Percentiles rank a stretch among this genome's conserved stretches.
Evolutionary conservation across 768 basidiomycete genomes (phyloP).

Genomic region (Xerocomus spinulosus): DNA sequence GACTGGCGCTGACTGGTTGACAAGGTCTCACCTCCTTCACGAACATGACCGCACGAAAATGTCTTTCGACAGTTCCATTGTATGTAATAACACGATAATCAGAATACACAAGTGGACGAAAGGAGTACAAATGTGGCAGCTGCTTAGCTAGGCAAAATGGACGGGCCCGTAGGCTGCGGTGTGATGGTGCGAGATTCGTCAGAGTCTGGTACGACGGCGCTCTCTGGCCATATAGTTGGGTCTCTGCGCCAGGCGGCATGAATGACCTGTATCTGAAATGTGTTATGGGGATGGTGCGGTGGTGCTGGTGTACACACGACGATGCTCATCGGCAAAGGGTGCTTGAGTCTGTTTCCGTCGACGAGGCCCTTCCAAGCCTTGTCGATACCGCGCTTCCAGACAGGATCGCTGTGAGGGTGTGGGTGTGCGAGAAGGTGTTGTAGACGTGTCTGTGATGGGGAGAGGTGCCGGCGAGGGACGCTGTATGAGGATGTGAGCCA

Average conservation of each 20-base stretch:
- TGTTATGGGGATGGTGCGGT: background rate
- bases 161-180: background rate
- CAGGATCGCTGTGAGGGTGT: constrained; percentile 44
- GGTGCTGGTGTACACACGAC: constrained; percentile 45
- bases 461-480: constrained; percentile 10
- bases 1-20: constrained; percentile 12
- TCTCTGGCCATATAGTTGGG: constrained; percentile 65
- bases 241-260: constrained; percentile 75
- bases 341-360: constrained; percentile 54
- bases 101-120: constrained; percentile 7
- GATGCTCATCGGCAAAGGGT: constrained; percentile 55
- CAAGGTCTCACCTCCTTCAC: constrained; percentile 78
- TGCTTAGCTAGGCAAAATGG: background rate
- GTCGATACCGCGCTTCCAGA: constrained; percentile 55
- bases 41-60: constrained; percentile 42
- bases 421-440: constrained; percentile 47
- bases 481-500: constrained; percentile 45
- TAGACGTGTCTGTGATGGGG: constrained; percentile 45
- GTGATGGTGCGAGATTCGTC: constrained; percentile 41
- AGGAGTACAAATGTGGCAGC: background rate
- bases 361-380: constrained; percentile 62
- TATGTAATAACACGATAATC: constrained; percentile 8
- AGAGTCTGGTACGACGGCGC: constrained; percentile 54
- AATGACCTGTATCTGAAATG: constrained; percentile 61
- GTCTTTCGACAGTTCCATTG: constrained; percentile 4